Evolutionary conservation across 2,329 filamentous ascomycete species (phyloP).

Genomic region (Pestalotiopsis sp.): DNA sequence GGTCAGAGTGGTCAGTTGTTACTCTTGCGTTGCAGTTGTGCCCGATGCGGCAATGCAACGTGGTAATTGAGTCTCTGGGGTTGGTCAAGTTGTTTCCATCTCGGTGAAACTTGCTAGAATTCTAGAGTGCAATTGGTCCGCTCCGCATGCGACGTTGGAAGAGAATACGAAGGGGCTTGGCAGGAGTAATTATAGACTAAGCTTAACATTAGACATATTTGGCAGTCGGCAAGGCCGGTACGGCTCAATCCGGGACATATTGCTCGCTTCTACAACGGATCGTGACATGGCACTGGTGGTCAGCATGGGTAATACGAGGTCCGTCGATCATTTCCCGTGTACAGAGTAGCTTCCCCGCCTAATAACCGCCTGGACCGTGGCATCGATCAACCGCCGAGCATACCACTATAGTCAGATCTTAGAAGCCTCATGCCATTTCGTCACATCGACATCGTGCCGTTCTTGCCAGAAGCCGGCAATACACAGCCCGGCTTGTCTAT

Average conservation of each 20-base stretch:
- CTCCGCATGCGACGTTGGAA: background rate
- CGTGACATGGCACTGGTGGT: background rate
- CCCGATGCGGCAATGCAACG: background rate
- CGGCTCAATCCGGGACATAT: background rate
- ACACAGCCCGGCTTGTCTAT: background rate
- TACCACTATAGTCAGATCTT: background rate
- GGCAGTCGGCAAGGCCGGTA: background rate
- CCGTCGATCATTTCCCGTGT: background rate
- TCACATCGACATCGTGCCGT: background rate
- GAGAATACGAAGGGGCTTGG: background rate
- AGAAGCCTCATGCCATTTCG: background rate
- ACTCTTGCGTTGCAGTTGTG: background rate
- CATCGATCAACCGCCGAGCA: background rate
- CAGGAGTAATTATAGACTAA: background rate
- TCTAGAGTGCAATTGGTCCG: background rate
- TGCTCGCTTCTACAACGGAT: background rate
- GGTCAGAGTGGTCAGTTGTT: background rate
- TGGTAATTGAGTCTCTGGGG: background rate
- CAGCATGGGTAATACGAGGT: background rate
- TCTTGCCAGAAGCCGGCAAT: background rate
- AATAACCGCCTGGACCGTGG: background rate
- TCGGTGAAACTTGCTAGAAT: background rate
- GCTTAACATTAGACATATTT: background rate
- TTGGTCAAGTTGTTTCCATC: background rate
- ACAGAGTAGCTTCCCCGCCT: background rate